Evolutionary conservation across 2,329 filamentous ascomycete genomes (phyloP).

Genomic region (Trichoderma citrinoviride): DNA sequence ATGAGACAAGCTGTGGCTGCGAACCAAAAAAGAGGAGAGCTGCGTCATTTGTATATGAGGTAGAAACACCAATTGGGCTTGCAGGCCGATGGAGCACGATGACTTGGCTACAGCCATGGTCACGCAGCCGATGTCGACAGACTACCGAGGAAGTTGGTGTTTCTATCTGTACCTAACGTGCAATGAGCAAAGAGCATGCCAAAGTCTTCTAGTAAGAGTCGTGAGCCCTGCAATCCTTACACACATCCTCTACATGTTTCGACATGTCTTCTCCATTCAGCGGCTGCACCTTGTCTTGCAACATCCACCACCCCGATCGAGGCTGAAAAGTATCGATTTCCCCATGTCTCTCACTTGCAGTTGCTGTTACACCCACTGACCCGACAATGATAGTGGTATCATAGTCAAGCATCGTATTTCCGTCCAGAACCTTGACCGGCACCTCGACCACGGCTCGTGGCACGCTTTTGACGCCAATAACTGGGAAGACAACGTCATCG

Average conservation of each 20-base stretch:
- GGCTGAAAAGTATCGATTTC: conserved; percentile 3
- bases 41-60: not conserved
- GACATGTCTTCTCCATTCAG: not conserved
- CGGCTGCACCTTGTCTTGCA: not conserved
- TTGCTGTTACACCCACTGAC: not conserved
- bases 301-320: conserved; percentile 14
- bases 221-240: not conserved
- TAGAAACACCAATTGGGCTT: not conserved
- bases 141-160: too few relatives aligned
- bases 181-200: not conserved
- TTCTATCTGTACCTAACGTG: not conserved
- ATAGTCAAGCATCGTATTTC: not conserved
- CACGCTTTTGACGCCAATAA: not conserved
- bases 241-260: not conserved
- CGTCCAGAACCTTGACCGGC: conserved; percentile 1
- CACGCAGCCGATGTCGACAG: too few relatives aligned
- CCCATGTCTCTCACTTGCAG: not conserved
- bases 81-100: not conserved
- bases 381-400: conserved; percentile 1
- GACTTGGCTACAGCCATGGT: too few relatives aligned
- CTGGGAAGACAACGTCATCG: conserved; percentile 4
- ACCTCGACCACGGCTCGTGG: not conserved
- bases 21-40: too few relatives aligned
- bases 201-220: not conserved
- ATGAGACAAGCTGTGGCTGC: not conserved